Evolutionary conservation across 140 eudicot genomes (phyloP).

Genomic region (Oenanthe javanica): DNA sequence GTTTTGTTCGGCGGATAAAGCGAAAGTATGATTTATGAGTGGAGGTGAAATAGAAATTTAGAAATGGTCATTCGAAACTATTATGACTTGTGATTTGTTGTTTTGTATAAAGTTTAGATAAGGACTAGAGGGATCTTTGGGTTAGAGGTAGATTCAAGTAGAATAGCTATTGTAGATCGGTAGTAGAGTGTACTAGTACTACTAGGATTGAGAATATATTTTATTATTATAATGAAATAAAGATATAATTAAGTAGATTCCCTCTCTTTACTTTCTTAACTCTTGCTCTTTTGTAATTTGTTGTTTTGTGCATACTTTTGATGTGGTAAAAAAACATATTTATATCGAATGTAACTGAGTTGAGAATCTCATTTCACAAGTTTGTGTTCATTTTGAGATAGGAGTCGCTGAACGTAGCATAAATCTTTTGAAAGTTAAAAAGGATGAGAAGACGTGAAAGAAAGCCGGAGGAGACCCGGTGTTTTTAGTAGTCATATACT

Average conservation of each 20-base stretch:
- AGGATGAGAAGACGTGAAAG: not conserved
- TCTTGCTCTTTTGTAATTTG: not conserved
- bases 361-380: no score
- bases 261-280: no score
- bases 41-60: not conserved
- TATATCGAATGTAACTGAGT: no score
- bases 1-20: not conserved
- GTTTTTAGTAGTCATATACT: not conserved
- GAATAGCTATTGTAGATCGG: not conserved
- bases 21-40: not conserved
- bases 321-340: no score
- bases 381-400: not conserved
- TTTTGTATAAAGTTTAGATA: not conserved
- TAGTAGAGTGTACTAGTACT: not conserved
- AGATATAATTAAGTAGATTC: no score
- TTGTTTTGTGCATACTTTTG: not conserved
- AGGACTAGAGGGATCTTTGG: not conserved
- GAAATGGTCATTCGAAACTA: not conserved
- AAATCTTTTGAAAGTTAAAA: not conserved
- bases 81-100: constrained; percentile 8
- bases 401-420: not conserved
- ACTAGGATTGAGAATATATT: not conserved
- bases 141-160: not conserved
- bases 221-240: no score
- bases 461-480: not conserved